Base-by-base conservation (phyloP, 345 rosid species). In the Lepidium aucheri region DNA sequence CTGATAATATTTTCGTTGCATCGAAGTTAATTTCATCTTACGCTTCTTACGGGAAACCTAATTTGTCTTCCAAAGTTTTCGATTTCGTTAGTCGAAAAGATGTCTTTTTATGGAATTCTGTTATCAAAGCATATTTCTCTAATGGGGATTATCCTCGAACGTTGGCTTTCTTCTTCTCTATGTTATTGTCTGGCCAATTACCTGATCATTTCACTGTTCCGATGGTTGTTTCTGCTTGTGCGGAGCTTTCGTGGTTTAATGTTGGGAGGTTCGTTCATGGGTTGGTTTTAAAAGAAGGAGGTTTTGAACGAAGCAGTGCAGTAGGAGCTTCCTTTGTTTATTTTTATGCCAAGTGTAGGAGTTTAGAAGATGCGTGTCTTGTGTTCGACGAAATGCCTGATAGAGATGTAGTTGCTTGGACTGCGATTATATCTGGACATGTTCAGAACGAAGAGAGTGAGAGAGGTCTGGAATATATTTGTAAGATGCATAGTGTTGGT, bases 351-450 rank as follows among this genome's bases (percentile, higher is more conserved):
- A 85, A 84, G 73, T 84, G 87, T 49, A 71, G 87, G 36, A 16
- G 6, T 28, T 70, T 80, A 70, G 35, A 54, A 34, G 79, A 78
- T 67, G 89, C 89, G 10, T 47, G 69, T 62, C 46, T 14, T 26
- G 17, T 84, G 77, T 84, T 88, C 58, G 89, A 84, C 63, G 85
- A 85, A 83, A 85, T 87, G 62, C 20, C 38, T 17, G 77, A 35
- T 24, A 82, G 84, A 84, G 89, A 85, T 69, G 87, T 84, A 15
- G 86, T 85, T 55, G 77, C 82, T 41, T 85, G 91, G 89, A 88
- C 87, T 7, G 82, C 89, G 7, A 75, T 88, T 60, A 76, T 84
- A 35, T 79, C 80, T 34, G 86, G 95, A 45, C 85, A 78, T 79
- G 80, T 86, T 3, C 84, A 80, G 57, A 88, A 88, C 36, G 79